Evolutionary conservation across 2,329 filamentous ascomycete species (phyloP), one percentile per base, ranked within the genome.

Genomic region (Pseudogymnoascus destructans): DNA sequence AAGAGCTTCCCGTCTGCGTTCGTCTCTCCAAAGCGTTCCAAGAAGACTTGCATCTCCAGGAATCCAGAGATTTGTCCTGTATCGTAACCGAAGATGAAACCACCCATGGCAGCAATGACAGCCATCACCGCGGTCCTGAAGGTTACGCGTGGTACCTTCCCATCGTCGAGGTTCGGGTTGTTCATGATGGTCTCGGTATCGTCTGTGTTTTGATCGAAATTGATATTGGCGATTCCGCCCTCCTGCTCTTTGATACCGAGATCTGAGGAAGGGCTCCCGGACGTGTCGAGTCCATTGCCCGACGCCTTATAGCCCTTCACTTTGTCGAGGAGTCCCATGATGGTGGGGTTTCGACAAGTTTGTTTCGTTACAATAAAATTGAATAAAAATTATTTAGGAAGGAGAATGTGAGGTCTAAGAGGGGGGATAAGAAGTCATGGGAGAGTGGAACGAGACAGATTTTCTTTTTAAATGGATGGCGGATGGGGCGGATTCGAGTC

Each of bases 41-140:
- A 70, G 61, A 78, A 85, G 65, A 85, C 76, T 0, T 68, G 25
- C 81, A 85, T 85, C 60, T 76, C 71, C 64, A 85, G 77, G 69
- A 83, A 84, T 49, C 78, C 77, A 75, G 67, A 78, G 71, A 70
- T 80, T 62, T 69, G 68, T 60, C 68, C 68, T 15, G 66, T 69
- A 21, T 69, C 67, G 36, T 67, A 69, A 58, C 67, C 67, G 38
- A 69, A 69, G 17, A 69, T 69, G 21, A 69, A 69, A 27, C 66
- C 66, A 46, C 66, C 66, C 63, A 67, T 64, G 15, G 66, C 64
- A 3, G 64, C 63, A 8, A 66, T 55, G 5, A 60, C 57, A 3
- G 64, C 58, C 56, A 57, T 57, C 2, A 57, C 5, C 4, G 25
- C 21, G 2, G 56, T 57, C 9, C 56, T 40, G 38, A 57, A 19